Base-by-base conservation (phyloP, 495 filamentous ascomycete genomes). In the Coniosporium apollinis region DNA sequence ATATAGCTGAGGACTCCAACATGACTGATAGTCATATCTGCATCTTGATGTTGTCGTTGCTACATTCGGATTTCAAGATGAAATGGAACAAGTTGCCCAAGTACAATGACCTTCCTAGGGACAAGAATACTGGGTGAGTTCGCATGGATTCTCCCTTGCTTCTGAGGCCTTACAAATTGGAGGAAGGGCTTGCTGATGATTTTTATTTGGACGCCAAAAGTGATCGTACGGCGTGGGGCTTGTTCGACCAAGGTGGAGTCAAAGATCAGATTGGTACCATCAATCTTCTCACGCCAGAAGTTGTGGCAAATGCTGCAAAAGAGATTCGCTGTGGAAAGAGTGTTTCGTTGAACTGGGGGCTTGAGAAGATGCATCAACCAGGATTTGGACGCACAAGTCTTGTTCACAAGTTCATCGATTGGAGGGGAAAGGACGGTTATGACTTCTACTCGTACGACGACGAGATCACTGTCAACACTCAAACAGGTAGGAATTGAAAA, bases 281-380 rank as follows among this genome's bases (percentile, higher is more conserved):
- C 15, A 48, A 53, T 26, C 34, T 43, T 8, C 42, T 53, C 20
- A 51, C 49, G 4, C 49, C 45, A 0, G 38, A 48, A 26, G 42
- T 51, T 19, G 49, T 53, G 8, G n/a, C 33, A 5, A 30, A 14
- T 19, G 50, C 50, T 7, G 24, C 16, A 8, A 36, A 45, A 24
- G 49, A 51, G 32, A 43, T 51, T 31, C 19, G 42, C 30, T 29
- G 11, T 6, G 47, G 45, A 13, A 20, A 25, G 9, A 40, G 33
- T 30, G 28, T 50, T 2, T 38, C 36, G 8, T 25, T 48, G 8
- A 45, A 50, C 17, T 32, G 30, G 30, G n/a, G 9, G 9, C 11
- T 32, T 16, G 15, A 8, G 8, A 19, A 13, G 11, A 20, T 31
- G 29, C 6, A 32, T 5, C 14, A 18, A 11, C 22, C 36, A 38